Evolutionary conservation across 345 rosid genomes (phyloP), one percentile per base, ranked within the genome.

Genomic region (Citrus trifoliata): DNA sequence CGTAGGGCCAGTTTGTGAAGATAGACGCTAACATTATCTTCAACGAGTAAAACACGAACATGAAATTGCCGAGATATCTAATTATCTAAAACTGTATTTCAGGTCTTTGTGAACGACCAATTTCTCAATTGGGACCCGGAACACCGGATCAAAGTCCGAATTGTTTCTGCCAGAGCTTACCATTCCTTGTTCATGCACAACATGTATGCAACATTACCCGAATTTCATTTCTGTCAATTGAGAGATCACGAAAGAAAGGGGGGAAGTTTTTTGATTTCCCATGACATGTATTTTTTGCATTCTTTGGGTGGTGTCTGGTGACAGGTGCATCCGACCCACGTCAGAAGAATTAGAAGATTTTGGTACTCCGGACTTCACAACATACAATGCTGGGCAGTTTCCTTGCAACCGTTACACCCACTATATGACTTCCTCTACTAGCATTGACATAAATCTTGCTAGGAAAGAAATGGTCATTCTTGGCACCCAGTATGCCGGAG

Each of bases 161-260:
- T 95, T 81, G 98, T 93, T 14, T 95, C 98, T 67, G 98, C 98
- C 22, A 92, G 99, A 81, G 98, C 98, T 21, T 95, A 95, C 76
- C 98, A 95, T 88, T 91, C 99, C 63, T 83, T 95, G 83, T 93
- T 95, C 87, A 95, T 95, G 99, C 98, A 93, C 88, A 95, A 93
- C 90, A 93, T 95, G 99, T 95, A 88, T 86, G 98, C 13, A 32
- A 16, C 7, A 7, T 2, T 70, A 70, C 22, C 24, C 18, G 55
- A 76, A 51, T 37, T 14, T 21, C 10, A 7, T 67, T 30, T 10
- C 8, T 35, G 12, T 25, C 38, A 10, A 9, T 10, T 46, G 51
- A 12, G 18, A 4, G n/a, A 22, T 67, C 51, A 35, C 48, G 28
- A 67, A 32, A 46, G 51, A 46, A 12, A 10, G 5, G 5, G 51